A percentile compares a stretch with the other conserved stretches of the same genome.
Conservation (phyloP, 1,139 yeast species). For the Hemisphaericaspora xylofermentans region DNA sequence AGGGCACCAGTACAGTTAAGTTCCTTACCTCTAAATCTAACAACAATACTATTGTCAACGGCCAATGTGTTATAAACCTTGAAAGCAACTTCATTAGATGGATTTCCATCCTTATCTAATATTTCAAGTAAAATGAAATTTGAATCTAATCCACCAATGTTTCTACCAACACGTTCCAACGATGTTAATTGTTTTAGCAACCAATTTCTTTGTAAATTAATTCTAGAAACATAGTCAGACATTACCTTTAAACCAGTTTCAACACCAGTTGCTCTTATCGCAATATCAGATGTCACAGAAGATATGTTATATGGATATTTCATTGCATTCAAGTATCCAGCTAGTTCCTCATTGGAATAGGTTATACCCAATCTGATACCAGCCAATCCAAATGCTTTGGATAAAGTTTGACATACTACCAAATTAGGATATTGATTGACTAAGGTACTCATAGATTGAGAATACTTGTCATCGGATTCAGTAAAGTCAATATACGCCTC, state of each 20-base stretch:
- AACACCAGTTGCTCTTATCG: slow-evolving; percentile 64
- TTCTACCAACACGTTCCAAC: slow-evolving; percentile 63
- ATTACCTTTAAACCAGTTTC: slow-evolving; percentile 56
- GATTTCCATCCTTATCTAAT: slow-evolving; percentile 56
- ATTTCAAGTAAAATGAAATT: slow-evolving; percentile 79
- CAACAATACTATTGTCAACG: slow-evolving; percentile 69
- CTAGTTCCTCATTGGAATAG: slow-evolving; percentile 57
- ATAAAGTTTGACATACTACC: slow-evolving; percentile 86
- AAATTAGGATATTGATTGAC: slow-evolving; percentile 82
- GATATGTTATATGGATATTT: slow-evolving; percentile 96
- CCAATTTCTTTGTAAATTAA: slow-evolving; percentile 54
- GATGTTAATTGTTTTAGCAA: slow-evolving; percentile 53
- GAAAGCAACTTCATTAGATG: slow-evolving; percentile 70
- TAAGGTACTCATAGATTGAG: slow-evolving; percentile 71
- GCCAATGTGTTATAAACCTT: slow-evolving; percentile 70
- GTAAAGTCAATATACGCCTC: slow-evolving; percentile 95
- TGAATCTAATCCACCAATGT: slow-evolving; percentile 86
- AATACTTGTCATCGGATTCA: slow-evolving; percentile 13
- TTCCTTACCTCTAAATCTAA: slow-evolving; percentile 88
- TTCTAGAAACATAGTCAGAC: slow-evolving; percentile 51
- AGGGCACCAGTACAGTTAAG: slow-evolving; percentile 85
- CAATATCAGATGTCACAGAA: slow-evolving; percentile 73
- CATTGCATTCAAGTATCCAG: slow-evolving; percentile 76
- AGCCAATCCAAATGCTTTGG: slow-evolving; percentile 94
- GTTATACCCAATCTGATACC: slow-evolving; percentile 90